Base-by-base conservation (phyloP, 208 protist species). In the Polymyxa betae region DNA sequence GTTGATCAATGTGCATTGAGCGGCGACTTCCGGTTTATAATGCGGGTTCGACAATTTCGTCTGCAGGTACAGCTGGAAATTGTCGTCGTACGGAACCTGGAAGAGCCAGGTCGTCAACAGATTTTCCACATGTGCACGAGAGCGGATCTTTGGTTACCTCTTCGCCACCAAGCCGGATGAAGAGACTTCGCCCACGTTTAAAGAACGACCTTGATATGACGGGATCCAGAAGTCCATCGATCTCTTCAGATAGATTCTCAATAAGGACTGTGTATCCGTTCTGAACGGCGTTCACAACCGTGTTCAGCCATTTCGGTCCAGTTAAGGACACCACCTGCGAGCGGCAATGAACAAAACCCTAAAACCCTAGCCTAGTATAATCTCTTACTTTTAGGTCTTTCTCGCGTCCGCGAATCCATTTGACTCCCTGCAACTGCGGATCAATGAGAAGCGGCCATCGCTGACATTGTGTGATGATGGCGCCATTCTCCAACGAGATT, bases 401-500 rank as follows among this genome's bases (percentile, higher is more conserved):
- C 92, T 98, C 96, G 89, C 96, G 96, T 54, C 96, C 97, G 38
- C 95, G 94, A 91, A 99, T 98, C 98, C 98, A 99, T 82, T 96
- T 96, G 89, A 99, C 96, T 72, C 97, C 98, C 94, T 99, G 98
- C 52, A 98, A 93, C 95, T 99, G 97, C 44, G 98, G 98, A 94
- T 99, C 98, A 89, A 99, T 98, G 88, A 99, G 95, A 45, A 99
- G 94, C 90, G 98, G 98, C 98, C 98, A 99, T 40, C 98, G 97
- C 91, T 96, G 95, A 93, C 97, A 98, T 88, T 97, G 98, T 38
- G 92, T 96, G 41, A 98, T 94, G 90, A 99, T 98, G 38, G 97
- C 95, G 77, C 97, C 98, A 93, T 99, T 99, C 92, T 99, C 97
- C 0, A 97, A 96, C 12, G 98, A 99, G 32, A 99, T 94, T 49